Conservation (phyloP, 306 rosid species). For the Inga leiocalycina region DNA sequence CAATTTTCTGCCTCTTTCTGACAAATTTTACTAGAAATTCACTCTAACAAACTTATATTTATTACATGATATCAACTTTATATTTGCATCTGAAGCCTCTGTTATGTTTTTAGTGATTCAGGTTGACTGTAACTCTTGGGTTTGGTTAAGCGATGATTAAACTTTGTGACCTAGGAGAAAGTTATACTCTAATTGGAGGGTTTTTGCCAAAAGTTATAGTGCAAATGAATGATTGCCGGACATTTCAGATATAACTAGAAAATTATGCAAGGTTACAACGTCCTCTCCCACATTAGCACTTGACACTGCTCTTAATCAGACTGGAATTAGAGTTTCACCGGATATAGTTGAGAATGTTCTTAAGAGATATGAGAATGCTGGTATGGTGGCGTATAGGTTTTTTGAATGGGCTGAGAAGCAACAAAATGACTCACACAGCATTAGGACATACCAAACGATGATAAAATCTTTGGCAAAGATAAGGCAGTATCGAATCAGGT, state of each 20-base stretch:
- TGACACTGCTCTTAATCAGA: constrained; percentile 77
- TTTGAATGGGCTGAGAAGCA: constrained; percentile 82
- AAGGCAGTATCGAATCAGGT: constrained; percentile 80
- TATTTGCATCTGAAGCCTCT: constrained; percentile 15
- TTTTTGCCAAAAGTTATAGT: constrained; percentile 37
- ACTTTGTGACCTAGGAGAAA: constrained; percentile 16
- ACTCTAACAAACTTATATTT: not conserved
- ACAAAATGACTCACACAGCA: constrained; percentile 51
- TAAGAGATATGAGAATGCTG: constrained; percentile 71
- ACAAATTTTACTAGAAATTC: not conserved
- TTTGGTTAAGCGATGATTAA: constrained; percentile 41
- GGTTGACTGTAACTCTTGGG: constrained; percentile 13
- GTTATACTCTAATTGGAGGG: constrained; percentile 20
- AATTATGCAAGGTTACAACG: constrained; percentile 62
- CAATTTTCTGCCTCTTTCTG: not conserved
- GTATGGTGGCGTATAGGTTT: constrained; percentile 72
- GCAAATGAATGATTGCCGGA: constrained; percentile 43
- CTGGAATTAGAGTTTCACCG: constrained; percentile 64
- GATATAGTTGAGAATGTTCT: constrained; percentile 71
- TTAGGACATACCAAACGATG: constrained; percentile 76
- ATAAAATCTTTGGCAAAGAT: constrained; percentile 78
- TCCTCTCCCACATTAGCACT: constrained; percentile 54
- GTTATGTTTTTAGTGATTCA: not conserved
- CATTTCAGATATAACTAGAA: constrained; percentile 50
- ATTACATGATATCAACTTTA: not conserved